Base-by-base conservation (phyloP, 129 eudicot species). In the Flaveria brownii region DNA sequence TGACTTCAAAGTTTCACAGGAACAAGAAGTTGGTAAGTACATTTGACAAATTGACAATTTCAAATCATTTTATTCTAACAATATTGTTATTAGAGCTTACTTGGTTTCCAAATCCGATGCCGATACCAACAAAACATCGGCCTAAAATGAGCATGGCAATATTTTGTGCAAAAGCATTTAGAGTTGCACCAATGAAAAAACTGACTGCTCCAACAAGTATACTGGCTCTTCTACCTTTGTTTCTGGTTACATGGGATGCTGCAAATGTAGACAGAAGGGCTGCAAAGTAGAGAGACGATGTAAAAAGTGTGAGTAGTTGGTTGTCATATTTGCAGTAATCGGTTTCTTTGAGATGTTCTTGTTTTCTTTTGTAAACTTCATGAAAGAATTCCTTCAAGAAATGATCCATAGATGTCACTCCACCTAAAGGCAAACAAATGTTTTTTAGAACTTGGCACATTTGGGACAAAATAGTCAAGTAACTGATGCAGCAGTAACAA, bases 351-450 rank as follows among this genome's bases (percentile, higher is more conserved):
- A 87, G 89, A 79, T 88, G 92, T 76, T 46, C 86, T 4, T 90
- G 98, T 39, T 90, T 87, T 51, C 96, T 88, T 41, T 68, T 71
- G 57, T 87, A 90, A 16, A 90, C 85, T 10, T 79, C 36, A 22
- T 92, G 98, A 76, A 92, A 92, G 79, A 92, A 92, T 80, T 88
- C 85, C 74, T 76, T 75, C 72, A 92, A 77, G 83, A 92, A 92
- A 70, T 86, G 90, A 62, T 90, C 98, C 98, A 92, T 92, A 67
- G 98, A 90, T 67, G 96, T 92, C 74, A 92, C 96, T n/a, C 98
- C 98, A 65, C 98, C 98, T 92, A 72, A 28, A 79, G 46, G 15
- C 22, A 33, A 63, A 30, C 43, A 28, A 33, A 63, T 28, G 10
- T 30, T 62, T 79, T 73, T 87, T 84, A 61, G 89, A 78, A 5